Percentiles rank a stretch among this genome's conserved stretches.
phyloP scores from a whole-genome alignment of 2,329 filamentous ascomycete genomes.

The Aspergillus fumigatus region DNA sequence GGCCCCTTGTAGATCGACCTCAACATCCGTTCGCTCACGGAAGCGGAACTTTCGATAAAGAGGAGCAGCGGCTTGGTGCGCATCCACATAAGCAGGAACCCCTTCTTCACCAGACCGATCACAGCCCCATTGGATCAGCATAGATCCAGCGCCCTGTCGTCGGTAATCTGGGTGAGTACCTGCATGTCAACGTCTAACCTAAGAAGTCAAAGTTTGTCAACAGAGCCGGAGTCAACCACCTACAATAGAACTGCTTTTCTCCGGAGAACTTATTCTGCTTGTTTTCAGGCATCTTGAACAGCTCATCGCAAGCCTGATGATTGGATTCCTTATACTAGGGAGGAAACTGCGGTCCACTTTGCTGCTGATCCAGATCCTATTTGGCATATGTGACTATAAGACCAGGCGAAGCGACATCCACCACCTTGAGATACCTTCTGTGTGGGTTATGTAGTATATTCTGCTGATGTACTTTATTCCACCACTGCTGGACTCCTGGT shows the following conservation, averaged over 20 bases:
- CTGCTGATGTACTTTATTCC: slow-evolving; percentile 14
- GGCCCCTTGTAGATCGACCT: neutral
- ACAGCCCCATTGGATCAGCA: slow-evolving; percentile 18
- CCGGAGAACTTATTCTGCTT: slow-evolving; percentile 21
- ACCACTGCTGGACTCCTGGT: slow-evolving; percentile 23
- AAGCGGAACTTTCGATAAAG: slow-evolving; percentile 14
- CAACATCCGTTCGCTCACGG: neutral
- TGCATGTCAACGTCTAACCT: slow-evolving; percentile 9
- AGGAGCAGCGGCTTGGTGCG: slow-evolving; percentile 4
- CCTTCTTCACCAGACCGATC: slow-evolving; percentile 9
- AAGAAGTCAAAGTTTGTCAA: neutral
- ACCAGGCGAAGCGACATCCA: slow-evolving; percentile 16
- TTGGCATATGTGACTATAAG: slow-evolving; percentile 25
- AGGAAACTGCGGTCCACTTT: slow-evolving; percentile 24
- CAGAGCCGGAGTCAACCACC: neutral
- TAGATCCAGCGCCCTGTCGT: slow-evolving; percentile 14
- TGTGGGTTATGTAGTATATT: slow-evolving; percentile 22
- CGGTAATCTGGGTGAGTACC: slow-evolving; percentile 18
- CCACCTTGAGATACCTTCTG: slow-evolving; percentile 24
- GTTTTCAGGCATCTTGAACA: slow-evolving; percentile 19
- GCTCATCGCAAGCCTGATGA: slow-evolving; percentile 9
- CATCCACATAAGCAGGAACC: slow-evolving; percentile 10
- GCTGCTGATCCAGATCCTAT: slow-evolving; percentile 24
- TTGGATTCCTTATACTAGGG: slow-evolving; percentile 23
- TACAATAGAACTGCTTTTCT: slow-evolving; percentile 24